Base-by-base conservation (phyloP, 148 eudicot species). In the Camellia lanceoleosa region DNA sequence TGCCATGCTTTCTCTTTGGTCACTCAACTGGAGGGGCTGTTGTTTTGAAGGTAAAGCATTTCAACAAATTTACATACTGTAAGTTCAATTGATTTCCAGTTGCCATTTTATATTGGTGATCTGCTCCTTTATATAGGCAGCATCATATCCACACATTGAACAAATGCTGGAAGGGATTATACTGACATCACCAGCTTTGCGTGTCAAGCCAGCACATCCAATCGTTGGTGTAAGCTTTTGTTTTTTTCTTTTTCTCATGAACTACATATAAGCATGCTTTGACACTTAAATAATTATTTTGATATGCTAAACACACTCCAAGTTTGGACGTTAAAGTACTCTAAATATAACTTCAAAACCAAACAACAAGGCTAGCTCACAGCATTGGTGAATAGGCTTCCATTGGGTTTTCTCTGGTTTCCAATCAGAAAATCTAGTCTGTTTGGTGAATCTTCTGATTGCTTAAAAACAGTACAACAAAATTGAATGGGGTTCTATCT, bases 11-110 rank as follows among this genome's bases (percentile, higher is more conserved):
- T 81, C 86, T 92, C 41, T 95, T 88, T 89, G 98, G 98, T 83
- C 98, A 95, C 81, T 95, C 98, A 66, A 95, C 98, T 71, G 98
- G 98, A 79, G 98, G 94, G 43, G 92, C 98, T 62, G 92, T 95
- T 51, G 90, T 91, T 79, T 79, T 95, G 76, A 93, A 95, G 90
- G 98, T 95, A 76, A 65, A 68, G 78, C 62, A 46, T 56, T 46
- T 60, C 15, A 56, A 49, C 16, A 20, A 10, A 42, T 71, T 41
- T 77, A 1, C 5, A 4, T 47, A 7, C 59, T 54, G 59, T 63
- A 75, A 49, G 58, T 10, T 70, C 19, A 65, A 75, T 23, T 13
- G 41, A 58, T 46, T 5, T 42, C 14, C 18, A 1, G 16, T 15
- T 41, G 11, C 5, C 0, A 12, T 60, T 54, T 75, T 19, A 64